Base-by-base conservation (phyloP, 2,329 filamentous ascomycete species). In the Penicillium corylophilum region DNA sequence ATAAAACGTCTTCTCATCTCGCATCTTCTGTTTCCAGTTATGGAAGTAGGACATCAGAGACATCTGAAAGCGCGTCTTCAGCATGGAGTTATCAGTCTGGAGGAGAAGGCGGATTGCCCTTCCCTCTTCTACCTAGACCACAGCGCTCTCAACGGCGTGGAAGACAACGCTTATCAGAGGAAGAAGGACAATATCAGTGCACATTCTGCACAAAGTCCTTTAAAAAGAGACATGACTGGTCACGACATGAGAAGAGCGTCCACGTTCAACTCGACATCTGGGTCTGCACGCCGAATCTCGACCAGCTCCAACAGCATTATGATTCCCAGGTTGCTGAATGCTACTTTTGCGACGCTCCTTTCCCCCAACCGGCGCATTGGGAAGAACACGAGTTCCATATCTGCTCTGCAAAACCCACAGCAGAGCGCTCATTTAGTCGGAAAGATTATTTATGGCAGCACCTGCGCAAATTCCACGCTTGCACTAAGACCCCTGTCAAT, bases 371-470 rank as follows among this genome's bases (percentile, higher is more conserved):
- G 3, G 70, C 75, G 1, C 80, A 83, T 56, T 66, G 78, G 18
- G 76, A 79, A 43, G 73, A 71, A 5, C 81, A 83, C 64, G 79
- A 81, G 46, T 79, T 82, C 55, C 62, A 68, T n/a, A 68, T 74
- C 15, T 83, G 81, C 58, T 76, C 77, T 36, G 73, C 75, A 35
- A 81, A 80, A 36, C 74, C 78, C 8, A 64, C 77, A 0, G 71
- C 44, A 71, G 78, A 40, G 40, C 75, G 82, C 8, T 83, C 80
- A 0, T 83, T 83, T 62, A 79, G 77, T 54, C 73, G 81, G 9
- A 82, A 82, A 63, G 81, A 83, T 55, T 79, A 83, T 57, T 66
- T 83, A 1, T 74, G 79, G 54, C 81, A 83, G 57, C 81, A 83
- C 63, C 63, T 83, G 20, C 75, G 79, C 63, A 82, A 61, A 74